Conservation (phyloP, 108 stramenopile genomes). For the Cyclotella atomus region DNA sequence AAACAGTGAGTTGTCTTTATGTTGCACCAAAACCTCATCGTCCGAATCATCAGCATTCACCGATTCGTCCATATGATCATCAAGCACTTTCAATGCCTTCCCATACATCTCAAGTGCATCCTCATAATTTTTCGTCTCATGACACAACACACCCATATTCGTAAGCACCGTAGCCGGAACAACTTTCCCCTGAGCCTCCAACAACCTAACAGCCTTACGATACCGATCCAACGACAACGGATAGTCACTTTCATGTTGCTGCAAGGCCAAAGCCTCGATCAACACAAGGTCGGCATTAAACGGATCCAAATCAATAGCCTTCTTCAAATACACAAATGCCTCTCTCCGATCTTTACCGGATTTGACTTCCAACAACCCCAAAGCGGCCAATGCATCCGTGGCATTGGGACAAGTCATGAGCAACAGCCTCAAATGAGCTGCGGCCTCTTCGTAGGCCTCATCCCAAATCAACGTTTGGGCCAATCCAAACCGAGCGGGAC, state of each 20-base stretch:
- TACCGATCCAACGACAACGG: slow-evolving; percentile 70
- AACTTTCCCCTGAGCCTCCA: slow-evolving; percentile 60
- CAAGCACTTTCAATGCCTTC: slow-evolving; percentile 60
- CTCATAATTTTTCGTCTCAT: slow-evolving; percentile 79
- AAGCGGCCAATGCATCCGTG: slow-evolving; percentile 78
- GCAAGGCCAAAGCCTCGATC: slow-evolving; percentile 82
- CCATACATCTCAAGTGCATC: slow-evolving; percentile 67
- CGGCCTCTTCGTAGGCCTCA: slow-evolving; percentile 70
- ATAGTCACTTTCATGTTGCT: slow-evolving; percentile 78
- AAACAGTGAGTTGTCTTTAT: slow-evolving; percentile 73
- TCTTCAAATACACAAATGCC: slow-evolving; percentile 72
- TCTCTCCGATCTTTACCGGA: slow-evolving; percentile 67
- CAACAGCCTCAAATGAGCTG: slow-evolving; percentile 64
- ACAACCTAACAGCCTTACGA: slow-evolving; percentile 74
- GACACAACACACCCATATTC: slow-evolving; percentile 85
- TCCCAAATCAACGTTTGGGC: slow-evolving; percentile 78
- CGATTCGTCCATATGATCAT: slow-evolving; percentile 24
- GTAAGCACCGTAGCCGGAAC: slow-evolving; percentile 71
- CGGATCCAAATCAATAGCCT: slow-evolving; percentile 88
- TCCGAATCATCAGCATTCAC: slow-evolving; percentile 29
- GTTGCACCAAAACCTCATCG: slow-evolving; percentile 58
- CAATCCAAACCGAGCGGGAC: slow-evolving; percentile 83
- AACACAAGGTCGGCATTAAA: slow-evolving; percentile 77
- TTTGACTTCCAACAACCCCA: slow-evolving; percentile 79
- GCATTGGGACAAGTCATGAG: slow-evolving; percentile 71